Base-by-base conservation (phyloP, 208 protist species). In the Spongospora subterranea region DNA sequence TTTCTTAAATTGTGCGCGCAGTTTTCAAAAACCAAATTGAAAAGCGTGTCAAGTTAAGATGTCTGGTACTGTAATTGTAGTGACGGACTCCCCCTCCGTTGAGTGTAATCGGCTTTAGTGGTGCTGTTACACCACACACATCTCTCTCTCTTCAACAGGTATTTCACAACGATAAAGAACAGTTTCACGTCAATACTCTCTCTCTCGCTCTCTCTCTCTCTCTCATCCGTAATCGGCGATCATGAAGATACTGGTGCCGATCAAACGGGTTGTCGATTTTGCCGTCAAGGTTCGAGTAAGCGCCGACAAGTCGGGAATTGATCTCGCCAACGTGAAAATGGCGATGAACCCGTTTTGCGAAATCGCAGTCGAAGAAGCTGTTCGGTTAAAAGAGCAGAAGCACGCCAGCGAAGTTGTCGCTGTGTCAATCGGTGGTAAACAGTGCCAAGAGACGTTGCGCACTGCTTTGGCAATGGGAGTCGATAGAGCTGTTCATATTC, bases 231-330 rank as follows among this genome's bases (percentile, higher is more conserved):
- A n/a, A n/a, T n/a, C n/a, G n/a, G 54, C 71, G 13, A 82, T n/a
- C 35, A 82, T 82, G 71, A 46, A 64, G 41, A 95, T 97, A 24
- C 92, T 98, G 20, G 97, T 99, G 29, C 97, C 96, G 65, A 96
- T 99, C 38, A 99, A 99, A 94, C 96, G 97, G 45, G 97, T 98
- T 39, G 95, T 99, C 43, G 98, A 99, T 94, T 98, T 98, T 94
- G 96, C 96, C 29, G 96, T 98, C 6, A 98, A 98, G 92, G 92
- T 93, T 32, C 95, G 97, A 76, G 97, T 99, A 0, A 97, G 97
- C 92, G 93, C 97, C 82, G 97, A 98, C 93, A 96, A 97, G 88
- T 89, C 29, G n/a, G 95, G 92, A 11, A 95, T 99, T 39, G 97
- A 98, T 91, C 98, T 94, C 11, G 95, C 94, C 71, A 97, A 96